Base-by-base conservation (phyloP, 495 filamentous ascomycete species). In the Cudoniella acicularis region DNA sequence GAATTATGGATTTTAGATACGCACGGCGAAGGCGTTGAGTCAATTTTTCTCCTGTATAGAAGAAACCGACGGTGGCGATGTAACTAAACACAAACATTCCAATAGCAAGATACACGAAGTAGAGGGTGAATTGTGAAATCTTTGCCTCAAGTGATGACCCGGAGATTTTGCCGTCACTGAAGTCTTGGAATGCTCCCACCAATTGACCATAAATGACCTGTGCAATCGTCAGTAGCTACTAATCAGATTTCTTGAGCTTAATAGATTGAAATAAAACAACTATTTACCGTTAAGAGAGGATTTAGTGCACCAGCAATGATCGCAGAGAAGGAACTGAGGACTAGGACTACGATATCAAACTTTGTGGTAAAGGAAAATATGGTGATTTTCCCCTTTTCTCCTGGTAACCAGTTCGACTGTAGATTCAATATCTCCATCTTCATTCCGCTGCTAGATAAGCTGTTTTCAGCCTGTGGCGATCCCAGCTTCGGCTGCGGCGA, bases 51-150 rank as follows among this genome's bases (percentile, higher is more conserved):
- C 75, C 74, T 0, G 65, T 60, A 22, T 54, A 61, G 23, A 59
- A 59, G 52, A 70, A 68, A 11, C 87, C 87, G 25, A 92, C 84
- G 1, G 90, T 95, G 26, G 84, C 78, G 56, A 91, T 69, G 66
- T 96, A 96, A 43, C 90, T 77, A 0, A 82, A 84, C 18, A 88
- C 72, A 58, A 96, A 94, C 65, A 93, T 88, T 56, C 75, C 91
- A 48, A 97, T 85, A 24, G 84, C 92, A 25, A 97, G 79, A 67
- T 96, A 96, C 11, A 97, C 75, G 51, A 95, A 96, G 64, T 94
- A 96, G n/a, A 96, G 70, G 21, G 90, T 87, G 56, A 88, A 80
- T 24, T 74, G 75, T 25, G 69, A 69, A 49, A 96, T 70, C 61
- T 86, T 65, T 57, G 67, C 30, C 46, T 77, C 75, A 75, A 93